Evolutionary conservation across 2,329 filamentous ascomycete species (phyloP).

Genomic region (Apiospora phragmitis): DNA sequence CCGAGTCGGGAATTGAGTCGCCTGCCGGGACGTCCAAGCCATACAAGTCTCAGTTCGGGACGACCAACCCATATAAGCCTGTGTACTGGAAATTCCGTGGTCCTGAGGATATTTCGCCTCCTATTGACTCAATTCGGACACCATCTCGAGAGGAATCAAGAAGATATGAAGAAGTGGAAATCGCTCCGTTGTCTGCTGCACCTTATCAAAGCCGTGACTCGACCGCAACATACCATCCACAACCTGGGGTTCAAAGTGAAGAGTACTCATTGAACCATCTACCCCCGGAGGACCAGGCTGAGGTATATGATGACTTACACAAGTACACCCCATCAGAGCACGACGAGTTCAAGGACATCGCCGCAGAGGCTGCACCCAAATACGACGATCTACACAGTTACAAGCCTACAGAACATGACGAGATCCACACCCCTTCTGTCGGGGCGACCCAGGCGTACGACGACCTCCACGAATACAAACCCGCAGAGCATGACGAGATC

Average conservation of each 20-base stretch:
- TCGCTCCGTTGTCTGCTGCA: conserved; percentile 29
- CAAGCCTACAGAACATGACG: conserved; percentile 5
- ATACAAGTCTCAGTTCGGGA: conserved; percentile 36
- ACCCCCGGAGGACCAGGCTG: conserved; percentile 27
- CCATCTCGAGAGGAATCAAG: conserved; percentile 37
- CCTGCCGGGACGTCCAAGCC: conserved; percentile 32
- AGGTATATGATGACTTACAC: conserved; percentile 33
- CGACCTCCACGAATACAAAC: conserved; percentile 13
- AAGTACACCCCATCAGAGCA: conserved; percentile 20
- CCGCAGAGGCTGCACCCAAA: conserved; percentile 22
- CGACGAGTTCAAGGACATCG: conserved; percentile 24
- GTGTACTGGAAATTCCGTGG: too few relatives aligned
- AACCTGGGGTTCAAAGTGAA: conserved; percentile 22
- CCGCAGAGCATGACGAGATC: conserved; percentile 11
- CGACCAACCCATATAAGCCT: conserved; percentile 35
- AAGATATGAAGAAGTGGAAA: conserved; percentile 33
- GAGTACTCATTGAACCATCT: conserved; percentile 35
- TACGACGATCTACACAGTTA: conserved; percentile 12
- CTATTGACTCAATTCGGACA: conserved; percentile 34
- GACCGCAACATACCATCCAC: conserved; percentile 13
- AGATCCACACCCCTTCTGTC: neutral
- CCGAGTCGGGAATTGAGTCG: conserved; percentile 24
- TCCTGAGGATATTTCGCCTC: conserved; percentile 16
- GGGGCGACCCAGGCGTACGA: neutral
- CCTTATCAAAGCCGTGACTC: conserved; percentile 8